Evolutionary conservation across 106 monocot genomes (phyloP).

Genomic region (Dendrobium chrysotoxum): DNA sequence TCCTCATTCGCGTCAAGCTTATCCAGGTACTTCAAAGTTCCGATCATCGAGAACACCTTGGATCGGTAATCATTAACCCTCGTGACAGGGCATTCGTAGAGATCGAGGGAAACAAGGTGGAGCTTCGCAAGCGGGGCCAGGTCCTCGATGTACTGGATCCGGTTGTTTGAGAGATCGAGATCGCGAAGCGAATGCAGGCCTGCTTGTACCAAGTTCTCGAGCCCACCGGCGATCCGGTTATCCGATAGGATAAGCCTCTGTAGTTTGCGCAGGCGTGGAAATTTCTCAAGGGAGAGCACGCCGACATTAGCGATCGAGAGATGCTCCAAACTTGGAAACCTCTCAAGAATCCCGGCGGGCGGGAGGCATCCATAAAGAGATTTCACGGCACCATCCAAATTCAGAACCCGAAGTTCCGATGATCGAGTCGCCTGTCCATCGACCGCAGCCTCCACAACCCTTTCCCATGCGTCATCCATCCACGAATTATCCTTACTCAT

Average conservation of each 20-base stretch:
- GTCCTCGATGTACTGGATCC: conserved; percentile 82
- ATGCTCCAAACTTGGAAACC: conserved; percentile 64
- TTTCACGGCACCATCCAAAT: conserved; percentile 86
- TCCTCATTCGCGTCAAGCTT: conserved; percentile 94
- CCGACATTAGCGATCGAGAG: conserved; percentile 92
- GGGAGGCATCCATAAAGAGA: conserved; percentile 79
- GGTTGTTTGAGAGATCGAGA: conserved; percentile 89
- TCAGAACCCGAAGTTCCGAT: conserved; percentile 41
- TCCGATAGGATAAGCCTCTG: conserved; percentile 82
- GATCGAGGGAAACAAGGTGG: conserved; percentile 79
- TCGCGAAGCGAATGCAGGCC: conserved; percentile 83
- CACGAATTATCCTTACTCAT: not conserved
- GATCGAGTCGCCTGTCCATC: conserved; percentile 31
- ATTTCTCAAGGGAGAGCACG: conserved; percentile 70
- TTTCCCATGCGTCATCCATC: conserved; percentile 97
- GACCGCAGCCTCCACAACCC: conserved; percentile 75
- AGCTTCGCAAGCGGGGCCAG: conserved; percentile 71
- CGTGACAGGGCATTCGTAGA: conserved; percentile 94
- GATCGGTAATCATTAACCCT: conserved; percentile 76
- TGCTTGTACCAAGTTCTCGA: conserved; percentile 81
- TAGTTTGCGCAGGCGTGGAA: conserved; percentile 62
- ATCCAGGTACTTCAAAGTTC: conserved; percentile 73
- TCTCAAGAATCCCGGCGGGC: conserved; percentile 57
- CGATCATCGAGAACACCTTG: conserved; percentile 74
- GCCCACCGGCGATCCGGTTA: conserved; percentile 83